Conservation (phyloP, 306 rosid genomes). For the Prunus persica region Prunus_persica_NCBIv2 NC_034009.1:11282501-11283000, state of each 20-base stretch:
- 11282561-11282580: slow-evolving; percentile 47
- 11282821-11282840: neutral
- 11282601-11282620: slow-evolving; percentile 98
- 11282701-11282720: slow-evolving; percentile 98
- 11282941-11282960: slow-evolving; percentile 5
- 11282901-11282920: neutral
- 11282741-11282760: slow-evolving; percentile 46
- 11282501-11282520: slow-evolving; percentile 76
- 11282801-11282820: neutral
- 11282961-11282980: slow-evolving; percentile 21
- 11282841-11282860: neutral
- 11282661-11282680: slow-evolving; percentile 25
- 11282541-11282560: slow-evolving; percentile 58
- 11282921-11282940: neutral
- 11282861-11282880: neutral
- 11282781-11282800: slow-evolving; percentile 15
- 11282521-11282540: slow-evolving; percentile 64
- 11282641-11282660: slow-evolving; percentile 8
- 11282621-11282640: slow-evolving; percentile 60
- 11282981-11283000: neutral
- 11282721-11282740: slow-evolving; percentile 99
- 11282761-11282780: slow-evolving; percentile 10
- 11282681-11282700: slow-evolving; percentile 63
- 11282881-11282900: neutral
- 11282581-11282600: slow-evolving; percentile 71